A percentile compares a stretch with the other conserved stretches of the same genome.
These are phyloP conservation scores for Psilocybe sp. DNA, from an alignment of 768 basidiomycete genomes.

Conservation along the genomic window DNA sequence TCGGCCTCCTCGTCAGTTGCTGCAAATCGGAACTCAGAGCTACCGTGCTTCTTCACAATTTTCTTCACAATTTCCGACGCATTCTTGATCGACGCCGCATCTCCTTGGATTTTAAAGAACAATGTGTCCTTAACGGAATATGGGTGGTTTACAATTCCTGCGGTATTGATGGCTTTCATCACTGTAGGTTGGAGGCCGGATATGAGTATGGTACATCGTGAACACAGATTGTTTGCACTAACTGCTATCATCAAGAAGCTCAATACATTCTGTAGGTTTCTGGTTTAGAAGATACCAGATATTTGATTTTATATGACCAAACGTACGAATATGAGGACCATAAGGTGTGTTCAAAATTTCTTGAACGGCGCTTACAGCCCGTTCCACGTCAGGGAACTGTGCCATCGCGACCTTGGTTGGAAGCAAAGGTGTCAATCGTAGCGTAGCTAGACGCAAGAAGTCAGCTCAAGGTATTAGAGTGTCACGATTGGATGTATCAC, in stretches of 20 bases:
- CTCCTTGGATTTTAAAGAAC: constrained; percentile 92
- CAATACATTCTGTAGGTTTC: constrained; percentile 68
- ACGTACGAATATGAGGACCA: constrained; percentile 74
- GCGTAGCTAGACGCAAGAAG: constrained; percentile 52
- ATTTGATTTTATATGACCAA: not conserved
- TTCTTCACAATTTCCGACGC: constrained; percentile 56
- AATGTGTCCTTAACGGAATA: constrained; percentile 77
- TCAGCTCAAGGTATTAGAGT: not conserved
- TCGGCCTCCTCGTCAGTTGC: constrained; percentile 72
- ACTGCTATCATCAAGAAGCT: constrained; percentile 80
- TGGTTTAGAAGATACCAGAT: not conserved
- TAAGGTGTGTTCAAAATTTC: constrained; percentile 70
- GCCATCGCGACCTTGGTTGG: constrained; percentile 88
- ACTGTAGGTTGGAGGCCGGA: constrained; percentile 31
- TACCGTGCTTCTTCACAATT: constrained; percentile 67
- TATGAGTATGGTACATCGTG: not conserved
- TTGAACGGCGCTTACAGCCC: constrained; percentile 78
- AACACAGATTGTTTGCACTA: constrained; percentile 13
- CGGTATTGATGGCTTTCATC: constrained; percentile 75
- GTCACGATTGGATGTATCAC: constrained; percentile 25
- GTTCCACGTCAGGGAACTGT: constrained; percentile 77
- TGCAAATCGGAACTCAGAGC: constrained; percentile 70
- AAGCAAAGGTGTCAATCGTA: constrained; percentile 75
- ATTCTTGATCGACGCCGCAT: constrained; percentile 51
- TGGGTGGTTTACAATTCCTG: constrained; percentile 54